Evolutionary conservation across 2,329 filamentous ascomycete species (phyloP), one percentile per base, ranked within the genome.

Genomic region (Boeremia lycopersici): DNA sequence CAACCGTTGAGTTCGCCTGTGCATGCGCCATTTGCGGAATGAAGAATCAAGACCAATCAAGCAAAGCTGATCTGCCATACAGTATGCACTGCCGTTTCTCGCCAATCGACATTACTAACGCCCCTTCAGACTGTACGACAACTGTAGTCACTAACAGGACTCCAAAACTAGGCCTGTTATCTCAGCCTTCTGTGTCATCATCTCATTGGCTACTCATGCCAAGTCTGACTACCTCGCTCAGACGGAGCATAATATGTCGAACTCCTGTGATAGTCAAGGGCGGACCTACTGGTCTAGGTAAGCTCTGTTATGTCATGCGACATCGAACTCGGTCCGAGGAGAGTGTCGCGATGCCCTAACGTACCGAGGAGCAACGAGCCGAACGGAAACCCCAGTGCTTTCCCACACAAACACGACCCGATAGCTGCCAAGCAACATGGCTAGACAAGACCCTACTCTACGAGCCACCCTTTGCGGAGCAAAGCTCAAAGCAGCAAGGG

Each of bases 1-100:
- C 51, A 54, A 44, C 52, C 59, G 53, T 59, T 59, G 53, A 64
- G 56, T 57, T 60, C 49, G 52, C 62, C 47, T 61, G 46, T 63
- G 59, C 44, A 60, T 58, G 56, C 57, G 57, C 56, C 44, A 49
- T 44, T 38, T 47, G 56, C 55, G 49, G 43, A 61, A 60, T 51
- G 52, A 54, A 46, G 47, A 54, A 53, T 45, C 48, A 48, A 64
- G 46, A 56, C 69, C 68, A 74, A 74, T 73, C 62, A 67, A 46
- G 58, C 56, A 59, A 61, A 61, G 61, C 60, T 71, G 66, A 74
- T 74, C 65, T 71, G 62, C 70, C 61, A 57, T 61, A 60, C 64
- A 67, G 61, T 67, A 70, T 74, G 68, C 69, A 72, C 53, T 65
- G 62, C 68, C 70, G 66, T 70, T 71, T 65, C 46, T 72, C 67